A percentile compares a stretch with the other conserved stretches of the same genome.
These are phyloP conservation scores for Tinospora cordifolia DNA, from an alignment of 164 flowering plant species.

Conservation along the genomic window DNA sequence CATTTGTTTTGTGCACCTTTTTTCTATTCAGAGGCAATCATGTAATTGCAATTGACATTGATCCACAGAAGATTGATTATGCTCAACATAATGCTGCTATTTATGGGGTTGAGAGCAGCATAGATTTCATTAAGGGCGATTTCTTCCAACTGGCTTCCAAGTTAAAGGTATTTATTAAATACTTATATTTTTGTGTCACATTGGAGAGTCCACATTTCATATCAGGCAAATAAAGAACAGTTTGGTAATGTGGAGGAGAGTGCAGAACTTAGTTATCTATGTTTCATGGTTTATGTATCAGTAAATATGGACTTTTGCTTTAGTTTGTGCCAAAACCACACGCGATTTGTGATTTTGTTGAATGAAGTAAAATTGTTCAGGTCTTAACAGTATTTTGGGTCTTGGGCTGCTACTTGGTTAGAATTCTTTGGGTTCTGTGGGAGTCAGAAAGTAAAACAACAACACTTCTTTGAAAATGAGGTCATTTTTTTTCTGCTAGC, in stretches of 20 bases:
- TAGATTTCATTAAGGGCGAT: conserved; percentile 77
- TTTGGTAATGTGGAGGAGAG: neutral
- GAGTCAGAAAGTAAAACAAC: too few relatives aligned
- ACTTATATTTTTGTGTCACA: neutral
- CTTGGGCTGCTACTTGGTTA: neutral
- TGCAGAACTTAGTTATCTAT: neutral
- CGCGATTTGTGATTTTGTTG: neutral
- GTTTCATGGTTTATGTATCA: neutral
- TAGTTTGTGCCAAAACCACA: neutral
- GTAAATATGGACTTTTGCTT: too few relatives aligned
- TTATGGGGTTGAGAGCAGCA: conserved; percentile 62
- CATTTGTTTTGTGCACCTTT: neutral
- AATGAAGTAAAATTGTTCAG: neutral
- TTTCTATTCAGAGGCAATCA: conserved; percentile 44
- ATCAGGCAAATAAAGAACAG: neutral
- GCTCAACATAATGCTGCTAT: conserved; percentile 83
- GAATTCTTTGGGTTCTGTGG: too few relatives aligned
- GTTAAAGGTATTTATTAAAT: conserved; percentile 53
- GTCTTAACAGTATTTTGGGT: neutral
- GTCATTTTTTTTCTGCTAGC: too few relatives aligned
- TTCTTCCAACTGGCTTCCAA: conserved; percentile 56
- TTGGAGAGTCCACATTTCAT: neutral
- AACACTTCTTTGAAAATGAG: too few relatives aligned
- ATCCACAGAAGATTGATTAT: conserved; percentile 70
- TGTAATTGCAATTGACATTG: conserved; percentile 90